These are phyloP conservation scores for Lathyrus tuberosus DNA, from an alignment of 306 rosid species.

Conservation along the genomic window DNA sequence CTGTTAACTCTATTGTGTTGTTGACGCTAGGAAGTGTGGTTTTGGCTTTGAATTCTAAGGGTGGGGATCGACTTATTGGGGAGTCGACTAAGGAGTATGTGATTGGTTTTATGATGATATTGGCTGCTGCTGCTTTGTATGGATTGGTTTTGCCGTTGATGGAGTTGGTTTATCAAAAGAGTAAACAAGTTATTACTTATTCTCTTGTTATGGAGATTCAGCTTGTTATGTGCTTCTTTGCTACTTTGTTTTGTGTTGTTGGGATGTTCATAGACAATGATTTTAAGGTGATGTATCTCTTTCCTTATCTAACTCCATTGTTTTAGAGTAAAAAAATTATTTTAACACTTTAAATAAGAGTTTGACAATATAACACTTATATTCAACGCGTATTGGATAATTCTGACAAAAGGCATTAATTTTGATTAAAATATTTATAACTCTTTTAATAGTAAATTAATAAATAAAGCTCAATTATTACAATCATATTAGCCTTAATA, in stretches of 20 bases:
- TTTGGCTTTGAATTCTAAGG: slow-evolving; percentile 62
- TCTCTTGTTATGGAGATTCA: slow-evolving; percentile 84
- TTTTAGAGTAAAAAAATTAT: too few species aligned
- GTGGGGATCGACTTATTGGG: slow-evolving; percentile 66
- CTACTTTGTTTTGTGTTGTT: slow-evolving; percentile 62
- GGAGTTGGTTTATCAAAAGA: slow-evolving; percentile 65
- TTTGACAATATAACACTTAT: too few species aligned
- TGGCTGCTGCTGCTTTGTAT: slow-evolving; percentile 69
- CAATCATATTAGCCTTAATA: too few species aligned
- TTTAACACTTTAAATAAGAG: too few species aligned
- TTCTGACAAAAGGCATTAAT: too few species aligned
- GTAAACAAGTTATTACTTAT: slow-evolving; percentile 61
- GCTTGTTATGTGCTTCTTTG: slow-evolving; percentile 65
- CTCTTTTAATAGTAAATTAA: too few species aligned
- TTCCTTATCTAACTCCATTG: neutral
- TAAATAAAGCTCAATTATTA: too few species aligned
- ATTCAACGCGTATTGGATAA: too few species aligned
- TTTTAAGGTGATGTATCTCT: slow-evolving; percentile 54
- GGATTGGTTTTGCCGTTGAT: slow-evolving; percentile 76
- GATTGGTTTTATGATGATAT: slow-evolving; percentile 66
- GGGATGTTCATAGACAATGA: slow-evolving; percentile 85
- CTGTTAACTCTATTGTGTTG: slow-evolving; percentile 62
- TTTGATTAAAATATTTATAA: too few species aligned
- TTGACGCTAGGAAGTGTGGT: slow-evolving; percentile 67
- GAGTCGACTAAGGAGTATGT: slow-evolving; percentile 61